Base-by-base conservation (phyloP, 371 early-diverging fungal genomes). In the Apophysomyces elegans region DNA sequence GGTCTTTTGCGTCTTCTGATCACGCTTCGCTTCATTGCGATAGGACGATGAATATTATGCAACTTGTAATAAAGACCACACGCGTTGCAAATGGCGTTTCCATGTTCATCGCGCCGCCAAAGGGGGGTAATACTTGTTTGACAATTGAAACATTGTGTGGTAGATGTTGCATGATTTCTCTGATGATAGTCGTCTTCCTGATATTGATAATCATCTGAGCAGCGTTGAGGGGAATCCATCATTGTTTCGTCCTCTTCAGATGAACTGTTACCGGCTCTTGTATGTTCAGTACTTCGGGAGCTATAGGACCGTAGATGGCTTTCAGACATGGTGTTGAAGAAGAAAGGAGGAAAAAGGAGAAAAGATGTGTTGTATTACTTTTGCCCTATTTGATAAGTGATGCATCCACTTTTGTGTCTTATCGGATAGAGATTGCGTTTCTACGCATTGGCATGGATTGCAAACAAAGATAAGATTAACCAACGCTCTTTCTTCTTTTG, bases 41-140 rank as follows among this genome's bases (percentile, higher is more conserved):
- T 80, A 35, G 87, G 97, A 59, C 87, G 86, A 66, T 89, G 85
- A 44, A 86, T 76, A 64, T 86, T 82, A 73, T 96, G 95, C 13
- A 93, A 82, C 65, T 91, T 92, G 71, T 84, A 90, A 69, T 93
- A 95, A 12, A 95, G 81, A 32, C 95, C 94, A 73, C 95, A 95
- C 0, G 93, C 94, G 70, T 95, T 95, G 72, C 95, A 95, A 41
- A 94, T 85, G 37, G 85, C 84, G 57, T 91, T 88, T 46, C 93
- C 93, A 9, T 84, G 76, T 46, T 87, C 87, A 61, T 91, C 90
- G 58, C 95, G 83, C 36, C 99, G 79, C 94, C 99, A 98, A 36
- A 95, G 80, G 0, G 97, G 96, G 0, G 96, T 96, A 6, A 87
- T 88, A 3, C 86, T 89, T 7, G 94, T 92, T 35, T 84, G 75